Base-by-base conservation (phyloP, 345 rosid species). In the Dipteronia dyeriana region DNA sequence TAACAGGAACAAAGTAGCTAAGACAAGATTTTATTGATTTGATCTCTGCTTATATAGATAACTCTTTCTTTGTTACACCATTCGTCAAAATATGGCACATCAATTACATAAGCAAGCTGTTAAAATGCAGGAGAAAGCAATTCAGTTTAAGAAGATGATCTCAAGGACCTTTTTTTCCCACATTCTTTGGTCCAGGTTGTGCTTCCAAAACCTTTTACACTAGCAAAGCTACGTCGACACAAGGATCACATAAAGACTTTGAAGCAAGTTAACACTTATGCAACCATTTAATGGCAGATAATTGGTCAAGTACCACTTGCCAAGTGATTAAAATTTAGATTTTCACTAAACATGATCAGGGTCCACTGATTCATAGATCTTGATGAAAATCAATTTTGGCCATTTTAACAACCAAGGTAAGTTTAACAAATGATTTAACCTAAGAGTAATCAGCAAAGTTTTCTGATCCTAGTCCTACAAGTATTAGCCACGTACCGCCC, bases 401-500 rank as follows among this genome's bases (percentile, higher is more conserved):
- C 69, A 13, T 57, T 26, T 75, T 53, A 64, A n/a, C 43, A 70
- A 11, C 2, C 53, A 20, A 23, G 3, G 38, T 39, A 45, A 39
- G 54, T 57, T 68, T 22, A 69, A 23, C 60, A 66, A 73, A 14
- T 67, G 0, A 54, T 62, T 68, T 62, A 63, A 64, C 17, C 13
- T 66, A n/a, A 76, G 66, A 71, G 39, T 23, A 51, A 43, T 22
- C 17, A 16, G 31, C 56, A 71, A 67, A 7, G 51, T 64, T 54
- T 14, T 72, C 45, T 41, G 45, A 41, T 41, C 2, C 25, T 65
- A 25, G 43, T 47, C 62, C 73, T 25, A 39, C 22, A 70, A 60
- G 47, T 39, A 60, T 17, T 25, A 76, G 51, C 65, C 75, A 85
- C 88, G 78, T 75, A 89, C 88, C 22, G 82, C 83, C 76, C 83